These are phyloP conservation scores for Calonectria crousiana DNA, from an alignment of 2,329 filamentous ascomycete species.

Conservation along the genomic window DNA sequence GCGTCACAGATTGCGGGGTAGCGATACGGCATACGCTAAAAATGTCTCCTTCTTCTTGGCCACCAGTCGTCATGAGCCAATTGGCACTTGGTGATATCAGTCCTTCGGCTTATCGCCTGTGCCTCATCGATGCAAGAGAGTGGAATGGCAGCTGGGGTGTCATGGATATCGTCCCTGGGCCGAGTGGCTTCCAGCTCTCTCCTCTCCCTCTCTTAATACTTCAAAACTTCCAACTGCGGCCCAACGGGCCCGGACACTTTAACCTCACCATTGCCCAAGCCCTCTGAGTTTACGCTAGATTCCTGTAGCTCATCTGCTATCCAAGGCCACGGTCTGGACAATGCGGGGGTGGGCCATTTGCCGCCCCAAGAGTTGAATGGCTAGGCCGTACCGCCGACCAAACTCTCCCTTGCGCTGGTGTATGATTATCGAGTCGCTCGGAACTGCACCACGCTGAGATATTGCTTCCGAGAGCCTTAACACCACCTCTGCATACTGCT, in stretches of 20 bases:
- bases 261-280: neutral
- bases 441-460: neutral
- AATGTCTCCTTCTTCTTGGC: neutral
- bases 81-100: neutral
- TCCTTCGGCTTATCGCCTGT: neutral
- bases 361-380: neutral
- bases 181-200: neutral
- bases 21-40: neutral
- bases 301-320: neutral
- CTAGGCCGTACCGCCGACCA: neutral
- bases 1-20: neutral
- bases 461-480: neutral
- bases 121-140: neutral
- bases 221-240: neutral
- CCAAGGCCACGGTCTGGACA: neutral
- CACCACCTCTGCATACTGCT: neutral
- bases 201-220: neutral
- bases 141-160: neutral
- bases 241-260: neutral
- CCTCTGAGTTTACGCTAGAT: neutral
- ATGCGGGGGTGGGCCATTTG: neutral
- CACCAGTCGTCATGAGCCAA: neutral
- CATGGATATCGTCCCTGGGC: neutral
- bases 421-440: neutral
- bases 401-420: neutral